Evolutionary conservation across 495 filamentous ascomycete genomes (phyloP).

Genomic region (Penicillium arizonense): DNA sequence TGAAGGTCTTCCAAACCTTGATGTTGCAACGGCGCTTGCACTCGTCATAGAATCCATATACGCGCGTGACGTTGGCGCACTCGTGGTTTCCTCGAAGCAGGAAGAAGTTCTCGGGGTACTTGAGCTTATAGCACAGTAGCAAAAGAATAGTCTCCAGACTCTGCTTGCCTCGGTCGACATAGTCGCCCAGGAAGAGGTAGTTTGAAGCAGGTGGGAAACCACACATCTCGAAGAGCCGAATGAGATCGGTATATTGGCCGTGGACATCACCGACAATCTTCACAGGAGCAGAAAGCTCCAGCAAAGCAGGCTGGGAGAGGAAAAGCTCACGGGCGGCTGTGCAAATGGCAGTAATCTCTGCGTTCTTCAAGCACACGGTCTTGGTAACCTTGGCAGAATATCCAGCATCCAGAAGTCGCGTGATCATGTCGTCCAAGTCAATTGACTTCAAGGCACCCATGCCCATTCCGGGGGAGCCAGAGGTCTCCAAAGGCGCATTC

Average conservation of each 20-base stretch:
- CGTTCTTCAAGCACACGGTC: slow-evolving; percentile 94
- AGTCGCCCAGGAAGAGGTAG: slow-evolving; percentile 95
- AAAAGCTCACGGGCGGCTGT: slow-evolving; percentile 83
- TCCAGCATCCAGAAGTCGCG: slow-evolving; percentile 86
- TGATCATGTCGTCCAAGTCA: slow-evolving; percentile 97
- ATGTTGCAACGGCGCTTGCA: slow-evolving; percentile 97
- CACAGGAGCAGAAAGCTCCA: slow-evolving; percentile 93
- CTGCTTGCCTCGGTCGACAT: slow-evolving; percentile 97
- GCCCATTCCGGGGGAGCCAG: slow-evolving; percentile 45
- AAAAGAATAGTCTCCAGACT: slow-evolving; percentile 96
- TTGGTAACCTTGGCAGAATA: slow-evolving; percentile 98
- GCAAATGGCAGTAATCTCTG: slow-evolving; percentile 93
- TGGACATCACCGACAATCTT: slow-evolving; percentile 99
- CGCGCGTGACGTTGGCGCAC: slow-evolving; percentile 96
- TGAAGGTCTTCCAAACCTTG: slow-evolving; percentile 98
- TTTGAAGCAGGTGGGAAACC: slow-evolving; percentile 93
- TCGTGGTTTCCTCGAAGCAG: slow-evolving; percentile 96
- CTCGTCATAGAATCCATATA: slow-evolving; percentile 99
- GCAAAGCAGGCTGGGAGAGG: slow-evolving; percentile 83
- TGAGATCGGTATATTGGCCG: slow-evolving; percentile 96
- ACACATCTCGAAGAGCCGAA: slow-evolving; percentile 99
- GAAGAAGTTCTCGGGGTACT: slow-evolving; percentile 99
- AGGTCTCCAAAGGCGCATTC: slow-evolving; percentile 39
- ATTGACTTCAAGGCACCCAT: slow-evolving; percentile 80
- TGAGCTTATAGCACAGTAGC: slow-evolving; percentile 96